Percentiles rank a stretch among this genome's conserved stretches.
These are phyloP conservation scores for Crithidia sp. DNA, from an alignment of 208 protist genomes.

Conservation along the genomic window DNA sequence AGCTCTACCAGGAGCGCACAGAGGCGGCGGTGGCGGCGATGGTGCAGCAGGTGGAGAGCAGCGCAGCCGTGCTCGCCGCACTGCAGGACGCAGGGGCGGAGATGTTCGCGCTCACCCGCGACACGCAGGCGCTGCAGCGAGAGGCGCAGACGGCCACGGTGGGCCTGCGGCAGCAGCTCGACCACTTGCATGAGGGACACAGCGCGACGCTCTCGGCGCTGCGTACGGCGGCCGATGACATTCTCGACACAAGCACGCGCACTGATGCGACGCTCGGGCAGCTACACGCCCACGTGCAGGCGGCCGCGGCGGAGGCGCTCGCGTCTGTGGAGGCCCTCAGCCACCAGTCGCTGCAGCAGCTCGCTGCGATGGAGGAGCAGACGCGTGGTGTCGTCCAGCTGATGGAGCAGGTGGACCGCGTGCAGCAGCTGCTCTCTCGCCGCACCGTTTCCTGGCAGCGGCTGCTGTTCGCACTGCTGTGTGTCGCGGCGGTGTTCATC, in stretches of 20 bases:
- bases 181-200: slow-evolving; percentile 43
- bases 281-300: slow-evolving; percentile 35
- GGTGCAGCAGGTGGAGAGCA: slow-evolving; percentile 37
- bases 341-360: slow-evolving; percentile 40
- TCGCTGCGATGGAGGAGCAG: slow-evolving; percentile 52
- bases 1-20: slow-evolving; percentile 88
- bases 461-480: slow-evolving; percentile 16
- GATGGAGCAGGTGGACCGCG: slow-evolving; percentile 55
- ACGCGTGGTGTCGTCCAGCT: slow-evolving; percentile 47
- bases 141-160: slow-evolving; percentile 35
- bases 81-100: slow-evolving; percentile 44
- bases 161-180: slow-evolving; percentile 41
- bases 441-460: slow-evolving; percentile 39
- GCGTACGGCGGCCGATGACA: slow-evolving; percentile 17
- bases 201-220: slow-evolving; percentile 38
- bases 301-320: slow-evolving; percentile 34
- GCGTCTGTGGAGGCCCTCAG: slow-evolving; percentile 37
- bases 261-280: slow-evolving; percentile 30
- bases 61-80: slow-evolving; percentile 36
- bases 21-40: slow-evolving; percentile 72
- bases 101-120: slow-evolving; percentile 24
- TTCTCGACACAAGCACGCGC: slow-evolving; percentile 31
- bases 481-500: slow-evolving; percentile 34
- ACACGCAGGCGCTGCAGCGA: slow-evolving; percentile 43
- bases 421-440: slow-evolving; percentile 46